Evolutionary conservation across 2,329 filamentous ascomycete species (phyloP).

Genomic region (Trichoderma koningiopsis): DNA sequence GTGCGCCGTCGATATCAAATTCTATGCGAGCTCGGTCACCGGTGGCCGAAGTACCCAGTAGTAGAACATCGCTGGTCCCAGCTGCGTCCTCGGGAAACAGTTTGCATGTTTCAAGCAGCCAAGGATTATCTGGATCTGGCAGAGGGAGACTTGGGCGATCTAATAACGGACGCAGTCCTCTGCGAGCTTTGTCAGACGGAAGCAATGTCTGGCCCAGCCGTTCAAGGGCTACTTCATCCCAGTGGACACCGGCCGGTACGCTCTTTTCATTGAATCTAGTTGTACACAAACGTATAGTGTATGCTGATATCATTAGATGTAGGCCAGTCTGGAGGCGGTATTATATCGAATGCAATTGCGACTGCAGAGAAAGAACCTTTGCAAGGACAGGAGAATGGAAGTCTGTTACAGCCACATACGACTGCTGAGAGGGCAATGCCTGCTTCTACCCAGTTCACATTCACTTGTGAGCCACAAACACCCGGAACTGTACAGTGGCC

Average conservation of each 20-base stretch:
- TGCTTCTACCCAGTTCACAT: slow-evolving; percentile 88
- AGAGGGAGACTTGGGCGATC: slow-evolving; percentile 78
- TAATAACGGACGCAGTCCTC: slow-evolving; percentile 61
- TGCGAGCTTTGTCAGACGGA: slow-evolving; percentile 62
- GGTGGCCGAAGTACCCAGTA: slow-evolving; percentile 37
- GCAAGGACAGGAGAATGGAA: slow-evolving; percentile 75
- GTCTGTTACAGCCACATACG: slow-evolving; percentile 70
- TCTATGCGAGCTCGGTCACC: slow-evolving; percentile 32
- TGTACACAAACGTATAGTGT: neutral
- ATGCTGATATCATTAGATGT: slow-evolving; percentile 3
- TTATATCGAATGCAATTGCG: slow-evolving; percentile 90
- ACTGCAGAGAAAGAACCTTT: slow-evolving; percentile 74
- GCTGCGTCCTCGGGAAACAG: slow-evolving; percentile 43
- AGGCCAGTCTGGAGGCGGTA: slow-evolving; percentile 54
- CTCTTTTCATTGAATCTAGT: slow-evolving; percentile 26
- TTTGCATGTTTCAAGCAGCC: slow-evolving; percentile 51
- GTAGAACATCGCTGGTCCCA: slow-evolving; percentile 32
- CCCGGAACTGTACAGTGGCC: slow-evolving; percentile 78
- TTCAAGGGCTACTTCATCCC: slow-evolving; percentile 49
- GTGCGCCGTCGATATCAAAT: slow-evolving; percentile 34
- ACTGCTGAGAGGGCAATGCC: slow-evolving; percentile 62
- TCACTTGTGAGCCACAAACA: slow-evolving; percentile 90
- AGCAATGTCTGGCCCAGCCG: slow-evolving; percentile 59
- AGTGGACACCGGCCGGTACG: slow-evolving; percentile 52
- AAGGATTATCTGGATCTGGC: slow-evolving; percentile 79